Evolutionary conservation across 75 land plant genomes (phyloP).

Genomic region (Adiantum capillusveneris): DNA sequence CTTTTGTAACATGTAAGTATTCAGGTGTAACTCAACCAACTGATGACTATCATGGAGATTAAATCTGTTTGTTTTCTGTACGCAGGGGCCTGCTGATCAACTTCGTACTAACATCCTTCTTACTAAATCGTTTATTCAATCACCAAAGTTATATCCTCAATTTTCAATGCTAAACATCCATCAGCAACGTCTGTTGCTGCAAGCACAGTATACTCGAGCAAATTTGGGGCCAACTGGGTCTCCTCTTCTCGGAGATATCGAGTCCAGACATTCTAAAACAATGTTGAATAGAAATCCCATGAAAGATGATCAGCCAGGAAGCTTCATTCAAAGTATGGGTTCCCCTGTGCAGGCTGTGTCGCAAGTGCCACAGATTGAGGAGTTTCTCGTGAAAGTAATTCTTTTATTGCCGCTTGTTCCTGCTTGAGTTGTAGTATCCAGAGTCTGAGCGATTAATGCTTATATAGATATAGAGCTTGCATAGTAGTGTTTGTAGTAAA

Average conservation of each 20-base stretch:
- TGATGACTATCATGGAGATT: no score
- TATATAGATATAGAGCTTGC: no score
- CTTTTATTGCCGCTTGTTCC: no score
- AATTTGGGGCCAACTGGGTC: conserved; percentile 57
- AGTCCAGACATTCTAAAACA: conserved; percentile 65
- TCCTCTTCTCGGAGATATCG: conserved; percentile 54
- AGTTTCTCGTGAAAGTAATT: conserved; percentile 81
- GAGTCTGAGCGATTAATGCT: no score
- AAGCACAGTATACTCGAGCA: conserved; percentile 79
- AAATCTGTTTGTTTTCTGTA: no score
- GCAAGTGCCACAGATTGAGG: conserved; percentile 49
- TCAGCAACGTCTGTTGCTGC: conserved; percentile 72
- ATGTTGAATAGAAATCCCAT: conserved; percentile 47
- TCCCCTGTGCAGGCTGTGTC: conserved; percentile 79
- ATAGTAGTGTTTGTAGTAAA: no score
- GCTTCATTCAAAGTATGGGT: conserved; percentile 63
- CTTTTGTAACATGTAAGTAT: no score
- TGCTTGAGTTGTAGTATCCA: no score
- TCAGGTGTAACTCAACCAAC: no score
- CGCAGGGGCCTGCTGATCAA: conserved; percentile 83
- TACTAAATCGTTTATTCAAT: conserved; percentile 64
- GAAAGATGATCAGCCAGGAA: conserved; percentile 71
- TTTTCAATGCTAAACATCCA: conserved; percentile 69
- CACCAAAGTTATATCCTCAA: conserved; percentile 68
- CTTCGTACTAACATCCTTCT: conserved; percentile 67